A percentile compares a stretch with the other conserved stretches of the same genome.
phyloP scores from a whole-genome alignment of 345 rosid genomes.

The Raphanus raphanistrum region DNA sequence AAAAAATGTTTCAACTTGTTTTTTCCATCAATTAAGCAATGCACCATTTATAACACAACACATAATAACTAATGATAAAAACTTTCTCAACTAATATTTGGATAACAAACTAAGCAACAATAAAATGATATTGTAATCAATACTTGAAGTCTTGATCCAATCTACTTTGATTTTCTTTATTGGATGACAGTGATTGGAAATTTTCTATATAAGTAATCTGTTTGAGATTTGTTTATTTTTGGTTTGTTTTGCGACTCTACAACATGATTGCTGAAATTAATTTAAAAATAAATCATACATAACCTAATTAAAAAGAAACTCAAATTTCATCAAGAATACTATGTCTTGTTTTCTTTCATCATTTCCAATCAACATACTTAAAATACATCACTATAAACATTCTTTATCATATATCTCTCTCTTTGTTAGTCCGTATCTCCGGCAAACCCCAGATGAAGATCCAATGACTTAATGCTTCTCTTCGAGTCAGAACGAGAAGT shows the following conservation, averaged over 20 bases:
- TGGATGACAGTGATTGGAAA: not conserved
- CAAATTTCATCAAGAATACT: slow-evolving; percentile 30
- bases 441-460: slow-evolving; percentile 65
- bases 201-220: not conserved
- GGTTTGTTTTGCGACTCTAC: not conserved
- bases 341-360: slow-evolving; percentile 1
- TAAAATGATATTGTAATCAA: not conserved
- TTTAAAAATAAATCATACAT: not conserved
- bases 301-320: slow-evolving; percentile 19
- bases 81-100: not conserved
- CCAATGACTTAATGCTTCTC: slow-evolving; percentile 56
- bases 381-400: slow-evolving; percentile 6
- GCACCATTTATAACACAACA: slow-evolving; percentile 17
- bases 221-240: not conserved
- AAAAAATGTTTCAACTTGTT: slow-evolving; percentile 25
- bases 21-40: slow-evolving; percentile 28
- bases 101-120: slow-evolving; percentile 11
- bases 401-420: not conserved
- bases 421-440: slow-evolving; percentile 21
- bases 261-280: slow-evolving; percentile 9
- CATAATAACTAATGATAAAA: not conserved
- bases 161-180: not conserved
- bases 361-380: not conserved
- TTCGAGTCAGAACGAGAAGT: slow-evolving; percentile 41
- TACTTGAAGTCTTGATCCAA: not conserved